phyloP scores from a whole-genome alignment of 805 yeast genomes.

The Candida silvicultrix region DNA sequence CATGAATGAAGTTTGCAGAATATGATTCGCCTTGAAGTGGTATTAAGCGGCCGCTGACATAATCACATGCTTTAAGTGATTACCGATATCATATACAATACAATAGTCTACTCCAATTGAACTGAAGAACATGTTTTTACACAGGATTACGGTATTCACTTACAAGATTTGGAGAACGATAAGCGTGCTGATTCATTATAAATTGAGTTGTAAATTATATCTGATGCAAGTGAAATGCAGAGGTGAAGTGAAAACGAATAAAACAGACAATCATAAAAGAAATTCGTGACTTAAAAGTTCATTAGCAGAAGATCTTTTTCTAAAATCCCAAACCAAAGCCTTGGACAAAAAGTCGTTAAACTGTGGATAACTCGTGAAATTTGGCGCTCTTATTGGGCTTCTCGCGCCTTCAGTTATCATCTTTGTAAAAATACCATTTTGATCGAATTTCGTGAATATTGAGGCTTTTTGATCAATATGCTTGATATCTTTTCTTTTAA shows the following conservation, averaged over 20 bases:
- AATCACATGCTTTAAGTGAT: no score
- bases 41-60: no score
- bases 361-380: slow-evolving; percentile 3
- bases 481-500: slow-evolving; percentile 28
- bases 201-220: no score
- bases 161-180: no score
- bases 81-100: no score
- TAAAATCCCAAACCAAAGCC: slow-evolving; percentile 40
- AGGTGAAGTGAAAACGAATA: no score
- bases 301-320: slow-evolving; percentile 46
- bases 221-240: slow-evolving; percentile 1
- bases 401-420: neutral
- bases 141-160: no score
- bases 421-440: neutral
- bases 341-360: slow-evolving; percentile 23
- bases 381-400: neutral
- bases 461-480: slow-evolving; percentile 23
- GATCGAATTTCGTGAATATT: slow-evolving; percentile 31
- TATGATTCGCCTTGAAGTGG: no score
- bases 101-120: no score
- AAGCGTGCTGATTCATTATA: no score
- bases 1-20: no score
- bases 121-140: no score
- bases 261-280: neutral
- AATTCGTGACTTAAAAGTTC: slow-evolving; percentile 52